Evolutionary conservation across 768 basidiomycete species (phyloP).

Genomic region (Leucosporidium scottii): DNA sequence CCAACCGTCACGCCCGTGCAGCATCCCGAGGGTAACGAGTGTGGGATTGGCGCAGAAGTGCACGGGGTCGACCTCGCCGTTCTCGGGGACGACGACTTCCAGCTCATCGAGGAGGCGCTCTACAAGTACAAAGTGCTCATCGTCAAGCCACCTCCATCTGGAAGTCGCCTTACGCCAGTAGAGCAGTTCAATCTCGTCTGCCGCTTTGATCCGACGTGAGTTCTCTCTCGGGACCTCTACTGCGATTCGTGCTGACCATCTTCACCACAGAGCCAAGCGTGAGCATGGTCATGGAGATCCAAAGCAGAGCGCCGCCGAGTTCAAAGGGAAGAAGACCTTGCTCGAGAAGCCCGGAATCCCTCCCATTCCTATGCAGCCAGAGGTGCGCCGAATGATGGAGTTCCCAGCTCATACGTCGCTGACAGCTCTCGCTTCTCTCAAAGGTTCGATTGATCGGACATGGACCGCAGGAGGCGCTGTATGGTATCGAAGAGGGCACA

Average conservation of each 20-base stretch:
- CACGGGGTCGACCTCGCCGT: neutral
- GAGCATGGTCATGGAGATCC: conserved; percentile 7
- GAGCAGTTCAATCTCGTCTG: neutral
- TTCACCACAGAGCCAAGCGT: neutral
- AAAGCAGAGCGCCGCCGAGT: neutral
- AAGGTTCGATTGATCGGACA: neutral
- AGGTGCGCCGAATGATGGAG: too few relatives aligned
- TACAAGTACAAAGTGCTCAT: conserved; percentile 4
- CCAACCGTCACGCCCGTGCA: neutral
- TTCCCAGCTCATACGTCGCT: too few relatives aligned
- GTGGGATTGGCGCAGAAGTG: neutral
- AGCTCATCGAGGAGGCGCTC: conserved; percentile 1
- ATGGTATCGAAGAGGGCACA: neutral
- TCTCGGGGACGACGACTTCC: neutral
- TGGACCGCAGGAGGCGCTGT: conserved; percentile 2
- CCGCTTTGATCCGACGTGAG: conserved; percentile 1
- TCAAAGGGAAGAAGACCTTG: neutral
- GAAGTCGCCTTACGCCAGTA: neutral
- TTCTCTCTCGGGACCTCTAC: too few relatives aligned
- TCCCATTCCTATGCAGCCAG: too few relatives aligned
- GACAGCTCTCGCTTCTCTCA: too few relatives aligned
- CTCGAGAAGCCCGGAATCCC: neutral
- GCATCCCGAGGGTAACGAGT: neutral
- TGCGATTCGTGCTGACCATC: too few relatives aligned
- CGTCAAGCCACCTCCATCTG: neutral